Evolutionary conservation across 139 green algal genomes (phyloP), one percentile per base, ranked within the genome.

Genomic region (Chlamydomonas schloesseri): DNA sequence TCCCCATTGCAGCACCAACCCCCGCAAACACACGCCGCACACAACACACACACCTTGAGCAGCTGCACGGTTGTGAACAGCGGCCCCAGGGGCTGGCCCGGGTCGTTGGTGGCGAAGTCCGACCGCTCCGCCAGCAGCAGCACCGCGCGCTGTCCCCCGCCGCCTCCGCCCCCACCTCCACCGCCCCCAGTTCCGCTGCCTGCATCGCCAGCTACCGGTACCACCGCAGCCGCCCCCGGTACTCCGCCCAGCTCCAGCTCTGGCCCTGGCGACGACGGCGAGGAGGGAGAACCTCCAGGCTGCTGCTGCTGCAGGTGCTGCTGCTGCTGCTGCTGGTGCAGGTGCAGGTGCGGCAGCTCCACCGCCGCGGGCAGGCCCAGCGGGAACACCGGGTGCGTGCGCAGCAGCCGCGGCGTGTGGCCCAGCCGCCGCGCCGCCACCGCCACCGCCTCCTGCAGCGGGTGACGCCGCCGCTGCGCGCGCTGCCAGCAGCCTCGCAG

Each of bases 21-120:
- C n/a, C n/a, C n/a, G n/a, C n/a, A n/a, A n/a, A n/a, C n/a, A n/a
- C n/a, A 37, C n/a, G 26, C 65, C n/a, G n/a, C n/a, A 42, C 65
- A 37, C n/a, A 4, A n/a, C n/a, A 6, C 31, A 0, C 79, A 15
- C 68, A 85, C 79, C 79, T 42, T 24, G 23, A 85, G 79, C 79
- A 85, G 64, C 79, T 85, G 65, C 65, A 85, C 79, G 9, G 47
- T 57, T 20, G 65, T 76, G 68, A 85, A 85, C 79, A 85, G 67
- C 79, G 68, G 67, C 79, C 79, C 79, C 79, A 85, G 79, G 31
- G 79, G 79, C 67, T 85, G 79, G n/a, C 79, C 79, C 64, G 26
- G 31, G 33, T 34, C 50, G 31, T 85, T 85, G 46, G 10, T 69
- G 13, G 67, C 65, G 17, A 85, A 85, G 64, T 85, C 79, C 6